Conservation (phyloP, 495 filamentous ascomycete genomes). For the Podospora australis region DNA sequence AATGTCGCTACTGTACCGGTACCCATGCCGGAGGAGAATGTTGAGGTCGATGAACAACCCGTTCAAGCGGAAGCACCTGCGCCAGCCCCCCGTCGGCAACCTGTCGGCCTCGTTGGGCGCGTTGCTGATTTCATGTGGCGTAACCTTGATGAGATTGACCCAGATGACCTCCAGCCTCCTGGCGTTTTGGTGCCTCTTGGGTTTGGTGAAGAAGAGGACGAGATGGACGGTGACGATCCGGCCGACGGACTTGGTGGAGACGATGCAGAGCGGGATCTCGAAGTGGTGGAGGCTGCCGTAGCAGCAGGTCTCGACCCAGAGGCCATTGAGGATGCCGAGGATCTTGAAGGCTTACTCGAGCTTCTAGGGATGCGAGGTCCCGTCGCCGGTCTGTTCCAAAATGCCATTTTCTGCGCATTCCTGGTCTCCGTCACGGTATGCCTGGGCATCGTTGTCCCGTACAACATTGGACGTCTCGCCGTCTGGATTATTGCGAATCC, state of each 20-base stretch:
- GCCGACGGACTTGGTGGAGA: constrained; percentile 18
- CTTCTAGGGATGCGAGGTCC: constrained; percentile 95
- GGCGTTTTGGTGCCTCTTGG: constrained; percentile 37
- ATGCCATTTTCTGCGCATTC: constrained; percentile 86
- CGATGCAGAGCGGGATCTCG: constrained; percentile 24
- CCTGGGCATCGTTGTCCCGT: constrained; percentile 81
- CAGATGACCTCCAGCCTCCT: constrained; percentile 32
- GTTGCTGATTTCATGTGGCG: constrained; percentile 47
- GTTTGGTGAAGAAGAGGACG: constrained; percentile 18
- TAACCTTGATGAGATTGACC: constrained; percentile 26
- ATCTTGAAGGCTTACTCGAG: constrained; percentile 96
- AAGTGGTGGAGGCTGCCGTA: constrained; percentile 34
- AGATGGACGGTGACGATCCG: constrained; percentile 34
- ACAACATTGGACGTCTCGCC: constrained; percentile 78
- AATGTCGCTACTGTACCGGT: too few species aligned
- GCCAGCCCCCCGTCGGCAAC: constrained; percentile 11
- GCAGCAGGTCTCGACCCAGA: constrained; percentile 41
- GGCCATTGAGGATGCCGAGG: constrained; percentile 76
- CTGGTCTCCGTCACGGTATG: constrained; percentile 82
- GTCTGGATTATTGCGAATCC: constrained; percentile 77
- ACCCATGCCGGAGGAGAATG: background rate
- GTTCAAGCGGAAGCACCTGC: background rate
- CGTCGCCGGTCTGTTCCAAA: constrained; percentile 81
- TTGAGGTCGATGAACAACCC: background rate
- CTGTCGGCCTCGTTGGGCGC: constrained; percentile 27